Base-by-base conservation (phyloP, 805 yeast genomes). In the Lachancea fermentati region DNA sequence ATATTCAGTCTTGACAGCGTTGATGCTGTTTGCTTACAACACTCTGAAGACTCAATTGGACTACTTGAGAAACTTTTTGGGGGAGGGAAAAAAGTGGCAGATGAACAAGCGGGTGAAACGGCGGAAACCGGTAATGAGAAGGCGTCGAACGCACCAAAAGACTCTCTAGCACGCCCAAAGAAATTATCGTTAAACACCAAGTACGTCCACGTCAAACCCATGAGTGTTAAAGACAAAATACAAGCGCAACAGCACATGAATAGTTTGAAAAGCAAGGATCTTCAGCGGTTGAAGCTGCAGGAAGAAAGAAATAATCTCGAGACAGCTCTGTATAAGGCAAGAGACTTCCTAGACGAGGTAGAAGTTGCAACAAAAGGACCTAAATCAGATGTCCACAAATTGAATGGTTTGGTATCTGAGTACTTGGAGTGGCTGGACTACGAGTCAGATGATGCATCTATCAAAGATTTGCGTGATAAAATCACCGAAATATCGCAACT, bases 341-440 rank as follows among this genome's bases (percentile, higher is more conserved):
- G 95, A 42, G 69, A 74, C 7, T 70, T 66, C 38, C 51, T 85
- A 14, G 82, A 76, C 13, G 77, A 76, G 24, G 13, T 15, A 7
- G 76, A 72, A 17, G 71, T 71, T 5, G 43, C 47, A 0, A 59
- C 59, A 9, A 71, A 67, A 33, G 66, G 72, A 0, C 75, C 76
- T 6, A 53, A 59, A 4, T 51, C 58, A 0, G 63, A 68, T 29
- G 45, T 75, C 4, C 69, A 65, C 4, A 49, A 58, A 22, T 60
- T 72, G 7, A 47, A 65, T 1, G 42, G 50, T 0, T 46, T 65
- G 4, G 74, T 81, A 4, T 42, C 66, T 12, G 78, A 75, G 8
- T 62, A 68, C 18, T 63, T 84, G 34, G 91, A 82, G 44, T 86
- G 95, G 95, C 65, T 87, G 29, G 95, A 86, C 36, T 77, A 75